Conservation (phyloP, 495 filamentous ascomycete genomes). For the Xylaria nigripes region DNA sequence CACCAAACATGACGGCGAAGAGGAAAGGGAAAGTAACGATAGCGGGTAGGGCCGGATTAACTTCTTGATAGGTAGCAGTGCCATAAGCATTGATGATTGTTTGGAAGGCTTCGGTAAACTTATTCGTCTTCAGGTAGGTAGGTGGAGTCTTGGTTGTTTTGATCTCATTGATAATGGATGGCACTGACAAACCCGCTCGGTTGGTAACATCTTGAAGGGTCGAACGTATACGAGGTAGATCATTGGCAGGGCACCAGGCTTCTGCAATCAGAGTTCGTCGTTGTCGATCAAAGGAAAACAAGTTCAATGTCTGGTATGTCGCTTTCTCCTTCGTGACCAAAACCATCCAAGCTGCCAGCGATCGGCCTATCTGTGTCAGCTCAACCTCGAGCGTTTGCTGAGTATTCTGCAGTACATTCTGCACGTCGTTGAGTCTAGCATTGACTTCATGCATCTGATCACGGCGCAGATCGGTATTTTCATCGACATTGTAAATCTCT, state of each 20-base stretch:
- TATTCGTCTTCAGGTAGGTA: slow-evolving; percentile 93
- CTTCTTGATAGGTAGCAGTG: slow-evolving; percentile 91
- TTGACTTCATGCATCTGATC: slow-evolving; percentile 98
- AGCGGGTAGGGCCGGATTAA: slow-evolving; percentile 90
- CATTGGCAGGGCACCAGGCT: slow-evolving; percentile 92
- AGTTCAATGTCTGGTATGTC: slow-evolving; percentile 92
- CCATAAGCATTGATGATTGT: slow-evolving; percentile 99
- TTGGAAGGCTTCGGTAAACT: slow-evolving; percentile 96
- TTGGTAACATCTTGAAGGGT: slow-evolving; percentile 96
- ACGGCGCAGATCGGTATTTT: slow-evolving; percentile 85
- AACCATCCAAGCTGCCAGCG: slow-evolving; percentile 90
- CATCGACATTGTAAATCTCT: slow-evolving; percentile 91
- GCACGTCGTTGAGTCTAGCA: slow-evolving; percentile 78
- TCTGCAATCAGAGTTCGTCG: slow-evolving; percentile 95
- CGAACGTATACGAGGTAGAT: slow-evolving; percentile 84
- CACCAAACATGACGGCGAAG: slow-evolving; percentile 99
- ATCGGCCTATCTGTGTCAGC: slow-evolving; percentile 83
- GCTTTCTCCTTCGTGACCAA: slow-evolving; percentile 97
- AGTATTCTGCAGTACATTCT: slow-evolving; percentile 89
- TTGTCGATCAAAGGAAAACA: slow-evolving; percentile 91
- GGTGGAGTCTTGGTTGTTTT: slow-evolving; percentile 92
- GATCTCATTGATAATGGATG: slow-evolving; percentile 96
- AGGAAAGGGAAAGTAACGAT: slow-evolving; percentile 97
- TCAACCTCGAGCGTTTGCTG: slow-evolving; percentile 91
- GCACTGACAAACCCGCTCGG: slow-evolving; percentile 84